Percentiles rank a stretch among this genome's conserved stretches.
Conservation (phyloP, 2,329 filamentous ascomycete genomes). For the Cercospora janseana region DNA sequence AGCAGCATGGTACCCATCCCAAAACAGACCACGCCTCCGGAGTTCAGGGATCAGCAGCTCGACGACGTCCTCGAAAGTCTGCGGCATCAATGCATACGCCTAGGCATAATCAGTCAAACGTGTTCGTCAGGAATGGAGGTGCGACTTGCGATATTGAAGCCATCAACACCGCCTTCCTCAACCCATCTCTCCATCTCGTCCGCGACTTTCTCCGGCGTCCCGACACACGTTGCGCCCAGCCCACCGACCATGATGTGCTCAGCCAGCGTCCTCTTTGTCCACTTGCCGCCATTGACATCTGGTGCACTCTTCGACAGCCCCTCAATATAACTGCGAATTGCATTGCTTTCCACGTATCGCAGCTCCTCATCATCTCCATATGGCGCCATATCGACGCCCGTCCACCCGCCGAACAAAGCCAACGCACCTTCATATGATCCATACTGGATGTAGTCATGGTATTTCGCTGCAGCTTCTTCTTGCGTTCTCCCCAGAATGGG, state of each 20-base stretch:
- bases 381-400: slow-evolving; percentile 61
- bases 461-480: slow-evolving; percentile 64
- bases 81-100: slow-evolving; percentile 65
- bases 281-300: slow-evolving; percentile 56
- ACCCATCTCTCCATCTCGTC: slow-evolving; percentile 68
- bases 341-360: slow-evolving; percentile 60
- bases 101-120: slow-evolving; percentile 20
- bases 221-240: slow-evolving; percentile 63
- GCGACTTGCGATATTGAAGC: slow-evolving; percentile 66
- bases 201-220: slow-evolving; percentile 63
- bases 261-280: slow-evolving; percentile 70
- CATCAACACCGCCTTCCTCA: slow-evolving; percentile 67
- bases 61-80: slow-evolving; percentile 66
- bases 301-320: slow-evolving; percentile 58
- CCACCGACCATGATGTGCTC: slow-evolving; percentile 68
- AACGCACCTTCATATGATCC: slow-evolving; percentile 65
- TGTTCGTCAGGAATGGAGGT: neutral
- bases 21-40: slow-evolving; percentile 58
- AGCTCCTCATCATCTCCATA: slow-evolving; percentile 65
- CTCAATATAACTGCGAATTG: slow-evolving; percentile 57
- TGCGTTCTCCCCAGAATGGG: slow-evolving; percentile 65
- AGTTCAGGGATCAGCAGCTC: slow-evolving; percentile 66
- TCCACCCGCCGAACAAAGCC: slow-evolving; percentile 72
- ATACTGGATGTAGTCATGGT: slow-evolving; percentile 59
- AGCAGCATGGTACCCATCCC: slow-evolving; percentile 53